Conservation (phyloP, 768 basidiomycete species). For the Asterophora parasitica region DNA sequence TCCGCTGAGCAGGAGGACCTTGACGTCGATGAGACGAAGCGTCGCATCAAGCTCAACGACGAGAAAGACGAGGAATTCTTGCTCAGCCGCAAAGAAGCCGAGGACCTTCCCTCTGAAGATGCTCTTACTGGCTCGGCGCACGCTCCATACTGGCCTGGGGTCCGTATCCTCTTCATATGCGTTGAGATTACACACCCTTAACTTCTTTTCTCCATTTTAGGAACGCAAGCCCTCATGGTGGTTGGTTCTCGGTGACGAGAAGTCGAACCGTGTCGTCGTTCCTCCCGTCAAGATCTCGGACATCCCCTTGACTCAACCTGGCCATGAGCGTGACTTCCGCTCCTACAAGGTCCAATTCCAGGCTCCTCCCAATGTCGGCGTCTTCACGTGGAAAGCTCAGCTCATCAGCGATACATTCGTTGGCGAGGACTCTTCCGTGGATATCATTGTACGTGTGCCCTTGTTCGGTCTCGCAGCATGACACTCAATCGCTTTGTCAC, state of each 20-base stretch:
- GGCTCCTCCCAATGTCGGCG: conserved; percentile 77
- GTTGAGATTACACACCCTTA: not conserved
- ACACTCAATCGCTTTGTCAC: conserved; percentile 9
- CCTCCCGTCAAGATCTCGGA: conserved; percentile 81
- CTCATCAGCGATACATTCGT: conserved; percentile 86
- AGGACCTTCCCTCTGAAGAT: conserved; percentile 45
- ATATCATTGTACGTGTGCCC: conserved; percentile 59
- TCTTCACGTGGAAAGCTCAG: conserved; percentile 87
- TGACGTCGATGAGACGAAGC: conserved; percentile 44
- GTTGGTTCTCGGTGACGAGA: conserved; percentile 85
- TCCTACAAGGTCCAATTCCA: conserved; percentile 93
- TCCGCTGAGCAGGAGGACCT: conserved; percentile 33
- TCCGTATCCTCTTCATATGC: conserved; percentile 32
- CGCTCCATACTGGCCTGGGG: conserved; percentile 89
- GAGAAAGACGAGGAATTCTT: conserved; percentile 72
- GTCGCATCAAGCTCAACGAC: conserved; percentile 42
- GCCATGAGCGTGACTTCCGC: conserved; percentile 58
- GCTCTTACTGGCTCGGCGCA: conserved; percentile 64
- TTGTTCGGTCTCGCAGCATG: not conserved
- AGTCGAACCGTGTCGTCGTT: conserved; percentile 78
- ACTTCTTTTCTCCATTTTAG: conserved; percentile 31
- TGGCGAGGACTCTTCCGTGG: conserved; percentile 68
- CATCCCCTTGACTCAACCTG: conserved; percentile 57
- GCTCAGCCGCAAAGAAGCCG: conserved; percentile 52
- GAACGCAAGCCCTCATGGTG: conserved; percentile 91